Conservation (phyloP, 495 filamentous ascomycete species). For the Aspergillus nanangensis region DNA sequence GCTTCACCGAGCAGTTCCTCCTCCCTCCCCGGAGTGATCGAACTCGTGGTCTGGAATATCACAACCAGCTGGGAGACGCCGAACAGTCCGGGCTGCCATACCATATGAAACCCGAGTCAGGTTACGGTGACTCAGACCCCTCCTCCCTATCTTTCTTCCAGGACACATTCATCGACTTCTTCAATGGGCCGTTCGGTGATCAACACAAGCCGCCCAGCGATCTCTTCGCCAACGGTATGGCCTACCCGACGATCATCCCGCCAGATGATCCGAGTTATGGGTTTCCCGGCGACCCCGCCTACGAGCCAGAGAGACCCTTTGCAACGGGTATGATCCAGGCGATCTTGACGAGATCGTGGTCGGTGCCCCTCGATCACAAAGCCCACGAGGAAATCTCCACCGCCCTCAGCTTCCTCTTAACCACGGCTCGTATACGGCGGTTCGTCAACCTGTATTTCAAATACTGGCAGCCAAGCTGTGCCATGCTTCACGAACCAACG, state of each 20-base stretch:
- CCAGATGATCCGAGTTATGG: conserved; percentile 15
- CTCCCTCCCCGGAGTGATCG: conserved; percentile 41
- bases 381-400: conserved; percentile 37
- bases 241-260: conserved; percentile 13
- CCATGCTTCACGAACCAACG: conserved; percentile 35
- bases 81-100: conserved; percentile 16
- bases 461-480: conserved; percentile 44
- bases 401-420: conserved; percentile 35
- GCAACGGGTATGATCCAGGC: conserved; percentile 33
- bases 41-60: conserved; percentile 27
- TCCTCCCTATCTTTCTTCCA: conserved; percentile 30
- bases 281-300: conserved; percentile 13
- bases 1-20: conserved; percentile 40
- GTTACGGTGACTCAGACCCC: conserved; percentile 23
- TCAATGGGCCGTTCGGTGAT: conserved; percentile 37
- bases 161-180: conserved; percentile 39
- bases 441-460: conserved; percentile 39
- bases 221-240: conserved; percentile 15
- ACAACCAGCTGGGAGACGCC: conserved; percentile 24
- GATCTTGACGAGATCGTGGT: conserved; percentile 33
- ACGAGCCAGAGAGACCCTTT: conserved; percentile 35
- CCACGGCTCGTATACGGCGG: conserved; percentile 38
- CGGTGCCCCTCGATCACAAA: conserved; percentile 31
- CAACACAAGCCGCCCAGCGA: conserved; percentile 19
- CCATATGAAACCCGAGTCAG: conserved; percentile 11